Conservation (phyloP, 2,329 filamentous ascomycete genomes). For the Verticillium tricorpus region DNA sequence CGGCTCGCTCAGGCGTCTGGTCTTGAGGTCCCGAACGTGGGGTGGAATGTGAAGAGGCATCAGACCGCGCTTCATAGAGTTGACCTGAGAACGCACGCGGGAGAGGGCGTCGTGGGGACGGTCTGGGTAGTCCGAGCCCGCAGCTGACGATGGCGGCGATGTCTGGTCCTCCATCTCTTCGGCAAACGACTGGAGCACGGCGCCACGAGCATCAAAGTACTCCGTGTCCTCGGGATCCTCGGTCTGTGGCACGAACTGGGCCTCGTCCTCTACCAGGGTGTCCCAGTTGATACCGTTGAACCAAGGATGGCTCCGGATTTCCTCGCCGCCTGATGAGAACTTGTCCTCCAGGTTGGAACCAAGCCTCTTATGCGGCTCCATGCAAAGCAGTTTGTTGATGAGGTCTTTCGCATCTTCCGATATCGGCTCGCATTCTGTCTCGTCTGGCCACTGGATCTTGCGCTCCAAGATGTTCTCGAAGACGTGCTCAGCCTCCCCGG, state of each 20-base stretch:
- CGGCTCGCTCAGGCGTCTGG: conserved; percentile 84
- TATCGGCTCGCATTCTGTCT: conserved; percentile 66
- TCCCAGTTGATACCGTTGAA: conserved; percentile 87
- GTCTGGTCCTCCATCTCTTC: conserved; percentile 91
- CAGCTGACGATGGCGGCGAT: conserved; percentile 65
- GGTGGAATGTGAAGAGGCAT: conserved; percentile 97
- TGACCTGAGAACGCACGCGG: conserved; percentile 81
- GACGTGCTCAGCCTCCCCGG: conserved; percentile 81
- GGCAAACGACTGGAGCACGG: conserved; percentile 85
- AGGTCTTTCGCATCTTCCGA: conserved; percentile 89
- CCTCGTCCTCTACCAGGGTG: conserved; percentile 86
- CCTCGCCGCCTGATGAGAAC: conserved; percentile 77
- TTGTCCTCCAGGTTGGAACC: conserved; percentile 84
- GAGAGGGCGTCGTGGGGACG: conserved; percentile 93
- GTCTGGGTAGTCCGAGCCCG: conserved; percentile 75
- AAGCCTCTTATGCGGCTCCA: conserved; percentile 75
- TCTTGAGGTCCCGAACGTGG: conserved; percentile 88
- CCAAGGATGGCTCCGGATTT: conserved; percentile 88
- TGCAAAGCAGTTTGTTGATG: conserved; percentile 86
- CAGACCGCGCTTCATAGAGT: conserved; percentile 80
- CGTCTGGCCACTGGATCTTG: conserved; percentile 88
- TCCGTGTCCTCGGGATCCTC: conserved; percentile 97
- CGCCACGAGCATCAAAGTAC: conserved; percentile 91
- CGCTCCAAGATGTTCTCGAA: conserved; percentile 94
- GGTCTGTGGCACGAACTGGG: conserved; percentile 87